phyloP scores from a whole-genome alignment of 2,329 filamentous ascomycete genomes.

The Fusarium globosum region DNA sequence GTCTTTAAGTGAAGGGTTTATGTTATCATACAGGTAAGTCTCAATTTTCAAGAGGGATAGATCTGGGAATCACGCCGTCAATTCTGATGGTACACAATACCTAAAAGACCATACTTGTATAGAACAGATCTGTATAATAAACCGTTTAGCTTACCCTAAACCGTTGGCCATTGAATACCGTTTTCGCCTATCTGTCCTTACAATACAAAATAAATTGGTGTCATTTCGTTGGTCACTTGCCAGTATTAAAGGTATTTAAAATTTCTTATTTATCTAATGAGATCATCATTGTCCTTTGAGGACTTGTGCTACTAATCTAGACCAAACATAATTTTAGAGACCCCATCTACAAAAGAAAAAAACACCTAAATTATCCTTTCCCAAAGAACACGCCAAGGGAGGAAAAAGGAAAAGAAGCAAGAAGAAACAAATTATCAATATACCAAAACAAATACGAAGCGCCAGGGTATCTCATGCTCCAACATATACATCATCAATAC shows the following conservation, averaged over 20 bases:
- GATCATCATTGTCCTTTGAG: neutral
- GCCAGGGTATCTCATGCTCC: slow-evolving; percentile 27
- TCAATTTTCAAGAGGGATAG: neutral
- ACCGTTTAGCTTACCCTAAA: neutral
- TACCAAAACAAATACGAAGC: neutral
- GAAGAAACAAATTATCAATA: neutral
- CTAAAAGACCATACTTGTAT: neutral
- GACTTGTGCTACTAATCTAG: neutral
- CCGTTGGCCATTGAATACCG: neutral
- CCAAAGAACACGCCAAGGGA: neutral
- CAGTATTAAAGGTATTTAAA: neutral
- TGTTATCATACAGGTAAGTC: neutral
- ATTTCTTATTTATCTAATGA: neutral
- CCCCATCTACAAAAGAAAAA: neutral
- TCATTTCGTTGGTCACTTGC: neutral
- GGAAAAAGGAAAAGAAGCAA: neutral
- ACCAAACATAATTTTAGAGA: neutral
- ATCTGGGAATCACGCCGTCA: too few species aligned
- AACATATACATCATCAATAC: neutral
- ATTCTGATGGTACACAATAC: neutral
- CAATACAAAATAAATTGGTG: too few species aligned
- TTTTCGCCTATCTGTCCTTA: neutral
- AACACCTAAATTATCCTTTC: neutral
- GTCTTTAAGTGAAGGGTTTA: neutral
- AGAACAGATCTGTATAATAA: neutral